Evolutionary conservation across 306 rosid genomes (phyloP), one percentile per base, ranked within the genome.

Genomic region (Fagus sylvatica): DNA sequence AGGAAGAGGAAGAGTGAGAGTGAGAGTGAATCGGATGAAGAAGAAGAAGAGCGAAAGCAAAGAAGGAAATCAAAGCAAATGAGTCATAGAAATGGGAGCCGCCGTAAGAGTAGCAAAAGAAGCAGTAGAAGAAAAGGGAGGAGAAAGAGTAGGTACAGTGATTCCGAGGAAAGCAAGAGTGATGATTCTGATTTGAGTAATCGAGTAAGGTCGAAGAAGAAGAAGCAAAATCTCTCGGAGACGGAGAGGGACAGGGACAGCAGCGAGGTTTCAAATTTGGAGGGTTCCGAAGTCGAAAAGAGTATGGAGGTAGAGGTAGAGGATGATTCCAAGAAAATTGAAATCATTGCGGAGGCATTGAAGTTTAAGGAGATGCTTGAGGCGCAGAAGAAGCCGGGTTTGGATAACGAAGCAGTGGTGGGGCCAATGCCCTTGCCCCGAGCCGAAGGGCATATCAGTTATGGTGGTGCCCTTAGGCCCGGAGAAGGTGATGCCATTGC

Each of bases 401-500:
- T 89, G 86, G 97, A 95, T 76, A 71, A 82, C 15, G 98, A 93
- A 60, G 85, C 87, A 2, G 7, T 84, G n/a, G 97, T 95, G 79
- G 99, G 99, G 73, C 99, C 99, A 46, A 84, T 84, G 86, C 99
- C 99, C 0, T 73, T 95, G 88, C 99, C 99, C 0, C 91, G 88
- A 87, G 94, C 98, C 3, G 99, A 95, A 80, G 99, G 98, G 53
- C 98, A 93, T 81, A 93, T 95, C n/a, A 95, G 97, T 79, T 93
- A 95, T 80, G 99, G 99, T 82, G 99, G 99, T 17, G 99, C 99
- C 0, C 97, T 95, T 75, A 86, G 99, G 83, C 98, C 99, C 0
- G 99, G 99, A 60, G 99, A 95, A 85, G 99, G 99, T 71, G 98
- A 95, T 70, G 99, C 99, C 59, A 95, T 93, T 77, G 97, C 98